Evolutionary conservation across 306 rosid species (phyloP), one percentile per base, ranked within the genome.

Genomic region (Inga laurina): DNA sequence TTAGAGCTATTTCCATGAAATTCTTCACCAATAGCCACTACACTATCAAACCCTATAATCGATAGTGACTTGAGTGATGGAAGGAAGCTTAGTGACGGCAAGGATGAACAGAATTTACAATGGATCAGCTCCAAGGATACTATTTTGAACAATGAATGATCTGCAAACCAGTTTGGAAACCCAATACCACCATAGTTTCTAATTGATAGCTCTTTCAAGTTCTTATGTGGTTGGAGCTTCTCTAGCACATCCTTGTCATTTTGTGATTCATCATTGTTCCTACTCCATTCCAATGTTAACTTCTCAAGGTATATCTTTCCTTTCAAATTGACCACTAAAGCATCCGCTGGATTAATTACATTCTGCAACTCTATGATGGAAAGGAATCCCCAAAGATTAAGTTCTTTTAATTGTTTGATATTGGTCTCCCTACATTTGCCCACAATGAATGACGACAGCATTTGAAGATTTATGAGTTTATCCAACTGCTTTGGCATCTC

Each of bases 341-440:
- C 64, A 21, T 7, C 30, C 2, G 0, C 0, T 1, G 12, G 64
- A 56, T 22, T 21, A n/a, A n/a, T 7, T 8, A 56, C 37, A 66
- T 82, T 82, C 8, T 82, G 76, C 30, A 82, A 16, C 7, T 49
- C 16, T 24, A 4, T 22, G 21, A 82, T 48, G 32, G 84, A 39
- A 9, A 32, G 34, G 34, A 3, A 32, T 32, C 34, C 34, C 34
- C 34, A 32, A 32, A 32, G 34, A 32, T 32, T 69, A 2, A 82
- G 75, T 16, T 15, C n/a, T 4, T 30, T 21, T 10, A 81, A 18
- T 4, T 81, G 75, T 22, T 4, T 49, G 27, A 64, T 48, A 41
- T 9, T 30, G 3, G 45, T 5, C 68, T 44, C 80, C 10, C n/a
- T 2, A 37, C 19, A 21, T 64, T 16, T 65, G 21, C 52, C 39